Percentiles rank a stretch among this genome's conserved stretches.
Evolutionary conservation across 805 yeast species (phyloP).

Genomic region (Zygotorulaspora danielsina): DNA sequence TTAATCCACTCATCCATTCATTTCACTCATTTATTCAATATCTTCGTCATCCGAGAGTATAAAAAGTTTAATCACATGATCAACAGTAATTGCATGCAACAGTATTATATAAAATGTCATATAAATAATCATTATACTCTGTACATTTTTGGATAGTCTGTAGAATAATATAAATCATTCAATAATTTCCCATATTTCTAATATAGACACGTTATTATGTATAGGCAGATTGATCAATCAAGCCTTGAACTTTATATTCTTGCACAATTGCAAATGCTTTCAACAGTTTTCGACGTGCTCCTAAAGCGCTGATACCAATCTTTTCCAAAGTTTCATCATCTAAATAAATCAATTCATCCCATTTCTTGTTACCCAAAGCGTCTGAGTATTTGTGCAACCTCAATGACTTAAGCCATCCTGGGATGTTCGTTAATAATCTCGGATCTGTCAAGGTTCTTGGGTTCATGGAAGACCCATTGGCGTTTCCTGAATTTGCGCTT

Average conservation of each 20-base stretch:
- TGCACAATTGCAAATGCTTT: constrained; percentile 86
- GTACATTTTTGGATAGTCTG: no score
- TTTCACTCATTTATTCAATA: background rate
- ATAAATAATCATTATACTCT: no score
- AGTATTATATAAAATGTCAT: background rate
- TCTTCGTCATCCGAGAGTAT: no score
- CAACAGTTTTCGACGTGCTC: constrained; percentile 89
- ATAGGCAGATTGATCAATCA: constrained; percentile 31
- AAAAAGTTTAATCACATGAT: background rate
- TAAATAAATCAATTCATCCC: constrained; percentile 74
- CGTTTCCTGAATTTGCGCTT: constrained; percentile 3
- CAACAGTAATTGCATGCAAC: background rate
- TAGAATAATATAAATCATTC: no score
- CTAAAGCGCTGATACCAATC: constrained; percentile 87
- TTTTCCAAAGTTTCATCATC: constrained; percentile 65
- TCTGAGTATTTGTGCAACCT: constrained; percentile 93
- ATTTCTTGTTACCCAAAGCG: constrained; percentile 64
- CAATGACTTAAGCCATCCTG: constrained; percentile 86
- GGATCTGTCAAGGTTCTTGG: constrained; percentile 49
- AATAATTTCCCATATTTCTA: no score
- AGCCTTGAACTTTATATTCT: constrained; percentile 44
- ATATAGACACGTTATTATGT: constrained; percentile 1
- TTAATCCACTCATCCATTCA: background rate
- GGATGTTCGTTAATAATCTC: constrained; percentile 66
- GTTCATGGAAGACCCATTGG: constrained; percentile 37